Percentiles rank a stretch among this genome's conserved stretches.
These are phyloP conservation scores for Piloderma croceum DNA, from an alignment of 768 basidiomycete genomes.

Conservation along the genomic window DNA sequence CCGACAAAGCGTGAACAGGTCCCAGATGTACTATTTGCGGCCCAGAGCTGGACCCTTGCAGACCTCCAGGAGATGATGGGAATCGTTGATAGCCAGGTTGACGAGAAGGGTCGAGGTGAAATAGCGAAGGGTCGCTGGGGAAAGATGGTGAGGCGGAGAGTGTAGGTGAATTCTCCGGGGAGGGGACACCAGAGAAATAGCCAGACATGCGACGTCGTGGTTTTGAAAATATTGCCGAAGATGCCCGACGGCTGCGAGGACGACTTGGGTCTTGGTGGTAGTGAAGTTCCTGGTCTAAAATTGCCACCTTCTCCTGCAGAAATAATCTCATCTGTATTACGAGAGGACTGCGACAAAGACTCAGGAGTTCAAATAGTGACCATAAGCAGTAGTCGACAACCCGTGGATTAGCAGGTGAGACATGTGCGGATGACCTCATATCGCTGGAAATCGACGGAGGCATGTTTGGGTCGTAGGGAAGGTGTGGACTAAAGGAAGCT, in stretches of 20 bases:
- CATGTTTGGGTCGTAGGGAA: conserved; percentile 22
- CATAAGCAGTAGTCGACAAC: conserved; percentile 67
- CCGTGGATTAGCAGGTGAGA: conserved; percentile 35
- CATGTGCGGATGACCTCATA: not conserved
- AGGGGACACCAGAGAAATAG: conserved; percentile 25
- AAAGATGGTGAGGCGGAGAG: conserved; percentile 31
- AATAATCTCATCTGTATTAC: conserved; percentile 61
- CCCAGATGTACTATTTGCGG: conserved; percentile 5
- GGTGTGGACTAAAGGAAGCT: conserved; percentile 30
- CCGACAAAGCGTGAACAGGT: not conserved
- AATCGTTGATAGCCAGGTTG: conserved; percentile 40
- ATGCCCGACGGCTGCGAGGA: conserved; percentile 36
- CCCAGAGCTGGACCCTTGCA: not conserved
- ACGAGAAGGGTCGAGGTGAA: too few relatives aligned
- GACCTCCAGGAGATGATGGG: conserved; percentile 31
- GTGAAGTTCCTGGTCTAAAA: conserved; percentile 48
- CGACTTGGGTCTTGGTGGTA: conserved; percentile 19
- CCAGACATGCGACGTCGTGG: conserved; percentile 42
- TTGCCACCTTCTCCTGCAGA: conserved; percentile 55
- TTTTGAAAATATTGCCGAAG: conserved; percentile 54
- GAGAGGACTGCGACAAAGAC: conserved; percentile 56
- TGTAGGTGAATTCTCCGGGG: conserved; percentile 43
- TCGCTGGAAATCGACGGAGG: conserved; percentile 6
- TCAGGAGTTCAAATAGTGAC: conserved; percentile 66
- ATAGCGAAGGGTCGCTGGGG: conserved; percentile 15